Conservation (phyloP, 257 asterid genomes). For the Nicotiana undulata region DNA sequence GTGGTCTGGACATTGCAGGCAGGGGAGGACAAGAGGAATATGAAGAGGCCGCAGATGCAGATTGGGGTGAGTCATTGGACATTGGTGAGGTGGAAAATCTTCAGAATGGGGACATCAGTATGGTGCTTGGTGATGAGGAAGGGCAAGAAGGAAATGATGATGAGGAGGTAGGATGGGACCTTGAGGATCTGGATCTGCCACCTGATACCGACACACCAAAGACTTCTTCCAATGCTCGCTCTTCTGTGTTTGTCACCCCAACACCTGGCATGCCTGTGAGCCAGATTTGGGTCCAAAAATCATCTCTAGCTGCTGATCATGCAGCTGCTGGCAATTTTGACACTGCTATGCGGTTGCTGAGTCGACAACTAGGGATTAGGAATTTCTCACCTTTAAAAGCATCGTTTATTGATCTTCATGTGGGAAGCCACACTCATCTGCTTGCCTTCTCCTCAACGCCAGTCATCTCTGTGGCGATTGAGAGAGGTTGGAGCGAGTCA, state of each 20-base stretch:
- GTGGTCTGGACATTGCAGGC: constrained; percentile 49
- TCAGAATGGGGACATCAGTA: constrained; percentile 40
- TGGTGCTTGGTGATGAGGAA: constrained; percentile 40
- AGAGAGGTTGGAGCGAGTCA: constrained; percentile 75
- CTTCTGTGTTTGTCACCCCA: constrained; percentile 65
- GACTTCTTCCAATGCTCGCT: constrained; percentile 39
- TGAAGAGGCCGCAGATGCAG: constrained; percentile 50
- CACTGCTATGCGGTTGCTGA: constrained; percentile 82
- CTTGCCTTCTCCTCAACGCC: constrained; percentile 70
- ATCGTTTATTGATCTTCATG: constrained; percentile 55
- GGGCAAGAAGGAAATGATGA: constrained; percentile 41
- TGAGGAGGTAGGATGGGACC: constrained; percentile 80
- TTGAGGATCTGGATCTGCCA: constrained; percentile 89
- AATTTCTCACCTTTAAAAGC: constrained; percentile 66
- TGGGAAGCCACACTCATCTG: constrained; percentile 75
- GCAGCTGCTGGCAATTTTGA: constrained; percentile 94
- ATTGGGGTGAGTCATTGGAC: constrained; percentile 53
- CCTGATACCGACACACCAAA: constrained; percentile 73
- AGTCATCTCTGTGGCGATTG: constrained; percentile 55
- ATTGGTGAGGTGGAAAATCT: constrained; percentile 53
- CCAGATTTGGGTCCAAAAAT: constrained; percentile 90
- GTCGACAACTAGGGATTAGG: constrained; percentile 68
- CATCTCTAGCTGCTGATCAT: constrained; percentile 90
- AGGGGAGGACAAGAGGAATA: constrained; percentile 35
- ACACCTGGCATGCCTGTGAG: constrained; percentile 85